Conservation (phyloP, 441 rosid genomes). For the Erysimum cheiri region DNA sequence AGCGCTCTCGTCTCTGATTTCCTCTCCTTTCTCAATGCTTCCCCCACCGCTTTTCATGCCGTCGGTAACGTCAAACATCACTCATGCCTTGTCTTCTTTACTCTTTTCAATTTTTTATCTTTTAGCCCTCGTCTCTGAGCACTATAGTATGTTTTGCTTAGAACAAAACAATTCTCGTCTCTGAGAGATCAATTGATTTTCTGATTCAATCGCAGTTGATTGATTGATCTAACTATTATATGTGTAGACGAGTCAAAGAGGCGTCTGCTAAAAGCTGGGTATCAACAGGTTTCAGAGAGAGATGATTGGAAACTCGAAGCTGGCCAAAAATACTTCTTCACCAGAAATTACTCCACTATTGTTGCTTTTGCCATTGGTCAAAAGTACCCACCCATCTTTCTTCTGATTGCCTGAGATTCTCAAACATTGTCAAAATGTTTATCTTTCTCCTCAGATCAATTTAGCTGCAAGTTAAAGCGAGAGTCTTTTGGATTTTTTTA, state of each 20-base stretch:
- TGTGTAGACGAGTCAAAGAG: constrained; percentile 80
- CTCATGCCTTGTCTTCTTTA: neutral
- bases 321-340: constrained; percentile 87
- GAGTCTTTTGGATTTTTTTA: constrained; percentile 9
- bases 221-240: constrained; percentile 1
- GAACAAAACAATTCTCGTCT: no score
- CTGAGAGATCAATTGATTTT: neutral
- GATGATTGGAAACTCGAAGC: constrained; percentile 84
- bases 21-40: constrained; percentile 81
- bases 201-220: neutral
- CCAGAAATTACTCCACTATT: constrained; percentile 87
- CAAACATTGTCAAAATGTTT: no score
- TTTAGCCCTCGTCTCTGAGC: no score
- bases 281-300: constrained; percentile 74
- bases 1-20: constrained; percentile 62
- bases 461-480: neutral
- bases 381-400: constrained; percentile 59
- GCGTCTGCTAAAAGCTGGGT: constrained; percentile 66
- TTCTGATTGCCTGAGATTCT: neutral
- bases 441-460: no score
- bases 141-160: no score
- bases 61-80: constrained; percentile 58
- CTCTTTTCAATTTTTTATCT: no score
- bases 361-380: constrained; percentile 95
- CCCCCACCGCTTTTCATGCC: constrained; percentile 98